Conservation (phyloP, 257 asterid genomes). For the Plantago ovata region DNA sequence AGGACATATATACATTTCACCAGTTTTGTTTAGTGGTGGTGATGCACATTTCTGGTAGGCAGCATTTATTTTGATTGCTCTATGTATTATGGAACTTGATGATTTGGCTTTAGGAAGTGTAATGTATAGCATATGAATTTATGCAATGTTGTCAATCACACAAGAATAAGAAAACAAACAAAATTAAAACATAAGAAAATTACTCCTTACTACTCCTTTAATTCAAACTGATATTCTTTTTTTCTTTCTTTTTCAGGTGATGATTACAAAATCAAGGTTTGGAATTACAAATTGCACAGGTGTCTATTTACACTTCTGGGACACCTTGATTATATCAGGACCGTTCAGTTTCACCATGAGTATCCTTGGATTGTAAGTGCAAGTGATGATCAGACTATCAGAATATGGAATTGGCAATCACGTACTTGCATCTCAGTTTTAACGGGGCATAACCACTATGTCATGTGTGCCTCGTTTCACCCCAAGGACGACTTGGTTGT, state of each 20-base stretch:
- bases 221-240: slow-evolving; percentile 6
- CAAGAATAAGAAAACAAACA: too few species aligned
- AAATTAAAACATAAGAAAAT: too few species aligned
- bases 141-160: too few species aligned
- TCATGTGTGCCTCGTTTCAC: slow-evolving; percentile 95
- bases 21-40: too few species aligned
- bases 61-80: too few species aligned
- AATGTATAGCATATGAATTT: too few species aligned
- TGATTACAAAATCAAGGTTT: too few species aligned
- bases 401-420: slow-evolving; percentile 99
- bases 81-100: too few species aligned
- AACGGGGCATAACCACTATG: slow-evolving; percentile 98
- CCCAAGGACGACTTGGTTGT: slow-evolving; percentile 97
- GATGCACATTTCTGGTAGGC: too few species aligned
- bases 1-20: too few species aligned
- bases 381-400: slow-evolving; percentile 96
- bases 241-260: slow-evolving; percentile 66
- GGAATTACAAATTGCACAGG: slow-evolving; percentile 83
- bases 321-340: slow-evolving; percentile 94
- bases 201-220: neutral
- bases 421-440: slow-evolving; percentile 90
- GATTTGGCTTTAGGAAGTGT: too few species aligned
- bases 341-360: slow-evolving; percentile 97
- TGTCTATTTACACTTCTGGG: slow-evolving; percentile 97
- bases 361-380: slow-evolving; percentile 98